A percentile compares a stretch with the other conserved stretches of the same genome.
phyloP scores from a whole-genome alignment of 345 rosid genomes.

The Kandelia obovata region DNA sequence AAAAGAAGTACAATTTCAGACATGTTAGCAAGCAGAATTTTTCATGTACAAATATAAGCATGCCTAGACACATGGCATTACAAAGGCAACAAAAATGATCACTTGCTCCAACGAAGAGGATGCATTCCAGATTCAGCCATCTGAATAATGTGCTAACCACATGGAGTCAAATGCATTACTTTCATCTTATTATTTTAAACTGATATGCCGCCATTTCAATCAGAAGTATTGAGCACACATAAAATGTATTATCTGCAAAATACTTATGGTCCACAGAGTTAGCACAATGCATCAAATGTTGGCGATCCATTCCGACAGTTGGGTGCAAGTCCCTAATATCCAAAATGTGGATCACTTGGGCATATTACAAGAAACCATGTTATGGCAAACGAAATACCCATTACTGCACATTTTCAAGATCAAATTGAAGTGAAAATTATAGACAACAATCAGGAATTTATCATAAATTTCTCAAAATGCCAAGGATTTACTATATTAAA shows the following conservation, averaged over 20 bases:
- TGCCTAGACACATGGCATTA: not conserved
- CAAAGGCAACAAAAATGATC: not conserved
- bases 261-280: too few species aligned
- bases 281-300: too few species aligned
- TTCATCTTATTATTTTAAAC: not conserved
- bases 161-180: not conserved
- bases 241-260: too few species aligned
- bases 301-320: too few species aligned
- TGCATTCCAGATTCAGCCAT: not conserved
- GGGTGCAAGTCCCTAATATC: too few species aligned
- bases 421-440: not conserved
- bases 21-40: not conserved
- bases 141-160: not conserved
- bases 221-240: too few species aligned
- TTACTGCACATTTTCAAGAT: not conserved
- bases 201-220: too few species aligned
- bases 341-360: too few species aligned
- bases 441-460: not conserved
- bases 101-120: not conserved
- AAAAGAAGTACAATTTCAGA: not conserved
- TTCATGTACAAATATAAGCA: not conserved
- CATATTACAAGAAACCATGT: too few species aligned
- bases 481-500: not conserved
- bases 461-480: not conserved
- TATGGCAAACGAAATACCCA: too few species aligned